Base-by-base conservation (phyloP, 495 filamentous ascomycete genomes). In the Tetracladium setigerum region DNA sequence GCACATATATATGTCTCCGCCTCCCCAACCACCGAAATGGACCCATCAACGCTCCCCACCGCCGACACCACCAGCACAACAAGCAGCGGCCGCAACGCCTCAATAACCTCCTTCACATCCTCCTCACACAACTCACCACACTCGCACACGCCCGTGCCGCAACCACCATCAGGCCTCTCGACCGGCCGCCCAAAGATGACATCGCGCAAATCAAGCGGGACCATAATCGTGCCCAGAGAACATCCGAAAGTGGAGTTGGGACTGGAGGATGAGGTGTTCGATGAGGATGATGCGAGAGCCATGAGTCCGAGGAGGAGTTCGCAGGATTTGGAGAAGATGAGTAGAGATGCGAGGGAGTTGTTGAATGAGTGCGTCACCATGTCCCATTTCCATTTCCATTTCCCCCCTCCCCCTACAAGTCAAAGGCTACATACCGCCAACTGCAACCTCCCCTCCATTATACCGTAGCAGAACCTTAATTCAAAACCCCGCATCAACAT, bases 221-320 rank as follows among this genome's bases (percentile, higher is more conserved):
- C 87, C 27, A 85, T 89, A 53, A 82, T 94, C 49, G 80, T 91
- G 14, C 83, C 86, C 14, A 76, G 84, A 44, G 83, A 89, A 55
- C 79, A 81, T 37, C 71, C 73, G 10, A 74, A 79, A 44, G 78
- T 86, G 41, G 81, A 86, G 56, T 72, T 83, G 9, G 64, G 82
- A 49, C 76, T 78, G 37, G 59, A 65, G 17, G 72, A 84, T 33
- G 77, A 82, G 62, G 73, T 81, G 49, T 77, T 83, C 50, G 88
- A 87, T 15, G 84, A 84, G 2, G 83, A 89, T 62, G 92, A 96
- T 62, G 89, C 91, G 33, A 72, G 91, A 47, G 83, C 88, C 35
- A 98, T 98, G 92, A 95, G 89, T 64, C 92, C 92, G 1, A 77
- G 91, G 50, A 75, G 90, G 55, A 94, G 86, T 54, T 94, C 81